Base-by-base conservation (phyloP, 106 monocot species). In the Gastrodia elata region DNA sequence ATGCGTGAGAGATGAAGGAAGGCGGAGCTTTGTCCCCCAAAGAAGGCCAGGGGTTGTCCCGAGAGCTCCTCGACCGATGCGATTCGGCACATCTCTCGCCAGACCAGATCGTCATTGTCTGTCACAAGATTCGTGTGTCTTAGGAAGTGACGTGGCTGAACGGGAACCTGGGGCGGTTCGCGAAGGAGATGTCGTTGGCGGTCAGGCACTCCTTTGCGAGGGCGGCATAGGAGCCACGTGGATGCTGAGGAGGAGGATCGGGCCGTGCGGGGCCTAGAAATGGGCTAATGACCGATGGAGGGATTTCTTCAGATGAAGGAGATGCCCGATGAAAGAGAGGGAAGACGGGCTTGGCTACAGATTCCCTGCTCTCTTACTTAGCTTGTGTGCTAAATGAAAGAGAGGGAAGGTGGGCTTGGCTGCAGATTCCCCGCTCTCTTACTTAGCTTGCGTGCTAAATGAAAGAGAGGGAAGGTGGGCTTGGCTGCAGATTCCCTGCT, bases 281-380 rank as follows among this genome's bases (percentile, higher is more conserved):
- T 26, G 30, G 68, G 82, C 73, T 13, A 85, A 72, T 38, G 68
- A 65, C 11, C 55, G 41, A 49, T 85, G 82, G 58, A 86, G 72
- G 18, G 85, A 82, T 10, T 77, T 77, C 38, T 75, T 77, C 11
- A 78, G 44, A 28, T 79, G 76, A 73, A 76, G 70, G 39, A 86
- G 86, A 26, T 86, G 82, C 40, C 86, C 86, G 38, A 80, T 26
- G 46, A 86, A 20, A 5, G 86, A 82, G 33, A 82, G 82, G 5
- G 79, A 40, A n/a, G 33, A 38, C 3, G 78, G 82, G 20, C 78
- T 68, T 5, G 78, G 83, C 0, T 59, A 61, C 3, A 57, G 68
- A 7, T 73, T 65, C 40, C 59, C 42, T 28, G 38, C 8, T 1
- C 20, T 22, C 38, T 25, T 11, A 25, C 13, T 35, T 22, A n/a